A percentile compares a stretch with the other conserved stretches of the same genome.
These are phyloP conservation scores for Chalciporus chontae DNA, from an alignment of 768 basidiomycete species.

Conservation along the genomic window DNA sequence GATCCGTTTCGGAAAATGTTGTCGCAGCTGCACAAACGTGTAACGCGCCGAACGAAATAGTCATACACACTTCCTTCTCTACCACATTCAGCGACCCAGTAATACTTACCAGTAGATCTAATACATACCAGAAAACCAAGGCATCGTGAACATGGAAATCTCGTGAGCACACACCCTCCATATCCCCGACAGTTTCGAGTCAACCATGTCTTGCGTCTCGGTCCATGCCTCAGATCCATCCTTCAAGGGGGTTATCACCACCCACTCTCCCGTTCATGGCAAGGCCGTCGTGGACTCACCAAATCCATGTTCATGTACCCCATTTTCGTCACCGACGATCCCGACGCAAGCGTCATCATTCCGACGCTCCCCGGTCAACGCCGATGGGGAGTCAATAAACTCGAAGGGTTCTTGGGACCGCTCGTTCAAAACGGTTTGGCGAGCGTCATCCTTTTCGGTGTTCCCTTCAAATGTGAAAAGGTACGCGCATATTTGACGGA, in stretches of 20 bases:
- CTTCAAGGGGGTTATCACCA: slow-evolving; percentile 94
- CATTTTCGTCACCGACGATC: slow-evolving; percentile 95
- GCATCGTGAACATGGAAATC: slow-evolving; percentile 36
- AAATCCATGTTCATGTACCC: slow-evolving; percentile 99
- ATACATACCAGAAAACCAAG: too few species aligned
- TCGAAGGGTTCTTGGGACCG: slow-evolving; percentile 84
- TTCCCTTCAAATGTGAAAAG: slow-evolving; percentile 78
- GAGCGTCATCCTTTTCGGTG: slow-evolving; percentile 94
- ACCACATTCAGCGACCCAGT: background rate
- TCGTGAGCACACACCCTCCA: slow-evolving; percentile 35
- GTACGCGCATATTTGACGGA: slow-evolving; percentile 34
- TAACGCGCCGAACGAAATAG: too few species aligned
- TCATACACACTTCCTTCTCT: too few species aligned
- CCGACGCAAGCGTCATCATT: slow-evolving; percentile 78
- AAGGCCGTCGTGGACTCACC: slow-evolving; percentile 72
- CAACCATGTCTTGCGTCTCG: background rate
- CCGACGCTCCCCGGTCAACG: slow-evolving; percentile 79
- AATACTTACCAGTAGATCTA: background rate
- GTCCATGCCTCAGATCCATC: slow-evolving; percentile 54
- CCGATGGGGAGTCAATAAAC: slow-evolving; percentile 91
- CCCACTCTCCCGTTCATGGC: slow-evolving; percentile 85
- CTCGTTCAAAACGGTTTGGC: slow-evolving; percentile 85
- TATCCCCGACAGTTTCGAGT: slow-evolving; percentile 1
- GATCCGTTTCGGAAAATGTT: too few species aligned
- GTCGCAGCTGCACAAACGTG: too few species aligned